Evolutionary conservation across 352 stramenopile species (phyloP).

Genomic region (Pythium aquatile): DNA sequence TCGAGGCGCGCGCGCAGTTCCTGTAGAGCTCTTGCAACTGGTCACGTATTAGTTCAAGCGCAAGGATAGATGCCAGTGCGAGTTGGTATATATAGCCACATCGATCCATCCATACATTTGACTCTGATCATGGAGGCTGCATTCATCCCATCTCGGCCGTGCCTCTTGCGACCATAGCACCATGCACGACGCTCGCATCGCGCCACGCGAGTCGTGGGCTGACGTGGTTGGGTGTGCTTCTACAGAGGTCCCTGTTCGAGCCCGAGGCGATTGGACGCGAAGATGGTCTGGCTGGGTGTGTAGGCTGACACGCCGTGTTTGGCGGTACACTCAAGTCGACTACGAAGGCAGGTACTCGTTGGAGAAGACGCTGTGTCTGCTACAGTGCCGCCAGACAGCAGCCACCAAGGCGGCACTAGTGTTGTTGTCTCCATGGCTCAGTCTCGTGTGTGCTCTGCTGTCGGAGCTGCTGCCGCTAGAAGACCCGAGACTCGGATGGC

Average conservation of each 20-base stretch:
- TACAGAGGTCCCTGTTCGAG: too few species aligned
- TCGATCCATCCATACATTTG: too few species aligned
- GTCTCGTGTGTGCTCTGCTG: slow-evolving; percentile 2
- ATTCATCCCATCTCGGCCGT: too few species aligned
- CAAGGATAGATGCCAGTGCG: too few species aligned
- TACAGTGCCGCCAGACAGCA: not conserved
- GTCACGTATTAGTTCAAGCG: too few species aligned
- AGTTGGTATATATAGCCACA: too few species aligned
- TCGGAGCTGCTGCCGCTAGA: slow-evolving; percentile 15
- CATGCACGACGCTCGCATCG: too few species aligned
- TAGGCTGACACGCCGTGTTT: not conserved
- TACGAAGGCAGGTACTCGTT: slow-evolving; percentile 11
- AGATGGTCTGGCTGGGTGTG: not conserved
- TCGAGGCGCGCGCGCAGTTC: not conserved
- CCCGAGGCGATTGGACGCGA: not conserved
- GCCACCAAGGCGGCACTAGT: not conserved
- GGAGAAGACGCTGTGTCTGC: slow-evolving; percentile 6
- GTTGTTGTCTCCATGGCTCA: slow-evolving; percentile 2
- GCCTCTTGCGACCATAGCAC: too few species aligned
- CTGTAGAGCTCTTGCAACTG: too few species aligned
- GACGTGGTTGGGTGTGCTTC: too few species aligned
- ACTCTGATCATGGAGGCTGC: too few species aligned
- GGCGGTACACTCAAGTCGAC: slow-evolving; percentile 10
- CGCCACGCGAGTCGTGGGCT: too few species aligned
- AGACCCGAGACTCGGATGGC: slow-evolving; percentile 9